Base-by-base conservation (phyloP, 805 yeast genomes). In the Jamesozyma piceae region DNA sequence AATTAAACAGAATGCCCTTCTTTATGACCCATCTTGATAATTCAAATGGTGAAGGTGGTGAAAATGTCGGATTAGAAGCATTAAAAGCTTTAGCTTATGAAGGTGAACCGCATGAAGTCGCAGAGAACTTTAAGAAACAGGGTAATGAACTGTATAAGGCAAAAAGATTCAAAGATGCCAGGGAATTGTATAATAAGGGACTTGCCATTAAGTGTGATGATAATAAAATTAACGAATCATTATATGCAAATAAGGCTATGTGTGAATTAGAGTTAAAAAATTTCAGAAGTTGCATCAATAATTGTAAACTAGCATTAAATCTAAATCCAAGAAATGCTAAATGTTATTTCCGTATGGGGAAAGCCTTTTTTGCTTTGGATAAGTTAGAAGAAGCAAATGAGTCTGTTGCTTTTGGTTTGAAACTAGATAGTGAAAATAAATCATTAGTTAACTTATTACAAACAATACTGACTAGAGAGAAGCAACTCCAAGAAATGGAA, bases 71-170 rank as follows among this genome's bases (percentile, higher is more conserved):
- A 40, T 65, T 92, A 15, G 97, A 90, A 57, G 98, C 98, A 0
- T 70, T 92, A 44, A 82, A 81, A 57, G 90, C 95, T 4, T 68
- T 92, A 51, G 95, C 94, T 0, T 88, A 86, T 57, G 98, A 92
- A 39, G 98, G 97, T 36, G 95, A 87, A 49, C 96, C 97, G 0
- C 80, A 82, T 54, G 98, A 92, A 56, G 69, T 88, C 29, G 97
- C 97, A 3, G 71, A 76, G 20, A 89, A 88, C 56, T 92, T 89
- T 68, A 87, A 88, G 49, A 80, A 75, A 47, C 97, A 90, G 58
- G 99, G 98, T 5, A 92, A 94, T 60, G 97, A 87, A 14, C 74
- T 84, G 45, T 92, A 73, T 65, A 80, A 77, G 58, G 67, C 67
- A 9, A 85, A 81, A 52, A 77, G 80, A 53, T 92, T 74, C 64